phyloP scores from a whole-genome alignment of 139 green algal species.

The Diplosphaera chodatii region DNA sequence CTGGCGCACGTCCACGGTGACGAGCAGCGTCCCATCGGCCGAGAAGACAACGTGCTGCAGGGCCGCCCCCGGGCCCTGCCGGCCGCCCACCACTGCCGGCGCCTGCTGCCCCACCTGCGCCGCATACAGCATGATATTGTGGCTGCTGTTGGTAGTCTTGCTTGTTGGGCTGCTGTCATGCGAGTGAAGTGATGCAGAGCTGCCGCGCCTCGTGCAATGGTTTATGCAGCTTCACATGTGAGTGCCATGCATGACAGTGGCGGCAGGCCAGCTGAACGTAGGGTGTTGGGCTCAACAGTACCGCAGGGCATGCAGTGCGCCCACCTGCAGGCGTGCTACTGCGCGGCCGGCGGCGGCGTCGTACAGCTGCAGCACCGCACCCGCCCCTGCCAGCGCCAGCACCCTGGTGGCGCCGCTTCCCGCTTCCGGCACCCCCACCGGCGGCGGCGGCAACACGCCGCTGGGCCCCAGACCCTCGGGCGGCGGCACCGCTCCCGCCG shows the following conservation, averaged over 20 bases:
- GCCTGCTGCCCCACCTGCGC: too few species aligned
- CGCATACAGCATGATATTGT: too few species aligned
- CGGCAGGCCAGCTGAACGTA: too few species aligned
- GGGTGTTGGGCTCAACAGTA: not conserved
- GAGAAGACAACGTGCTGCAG: constrained; percentile 35
- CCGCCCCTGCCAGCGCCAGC: constrained; percentile 43
- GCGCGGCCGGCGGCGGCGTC: constrained; percentile 44
- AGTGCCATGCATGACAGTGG: not conserved
- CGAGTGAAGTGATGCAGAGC: too few species aligned
- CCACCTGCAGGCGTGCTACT: constrained; percentile 47
- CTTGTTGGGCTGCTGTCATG: too few species aligned
- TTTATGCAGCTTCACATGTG: too few species aligned
- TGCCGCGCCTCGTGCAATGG: too few species aligned
- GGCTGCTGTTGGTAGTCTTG: too few species aligned
- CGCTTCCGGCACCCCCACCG: not conserved
- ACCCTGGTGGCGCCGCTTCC: constrained; percentile 21
- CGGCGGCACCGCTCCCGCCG: too few species aligned
- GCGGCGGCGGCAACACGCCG: constrained; percentile 7
- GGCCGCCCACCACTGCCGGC: too few species aligned
- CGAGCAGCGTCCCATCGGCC: constrained; percentile 24
- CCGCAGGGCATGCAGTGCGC: not conserved
- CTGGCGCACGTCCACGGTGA: constrained; percentile 53
- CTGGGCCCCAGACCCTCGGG: not conserved
- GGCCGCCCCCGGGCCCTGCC: too few species aligned
- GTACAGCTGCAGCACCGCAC: constrained; percentile 62